A percentile compares a stretch with the other conserved stretches of the same genome.
These are phyloP conservation scores for Orbilia brochopaga DNA, from an alignment of 2,329 filamentous ascomycete species.

Conservation along the genomic window DNA sequence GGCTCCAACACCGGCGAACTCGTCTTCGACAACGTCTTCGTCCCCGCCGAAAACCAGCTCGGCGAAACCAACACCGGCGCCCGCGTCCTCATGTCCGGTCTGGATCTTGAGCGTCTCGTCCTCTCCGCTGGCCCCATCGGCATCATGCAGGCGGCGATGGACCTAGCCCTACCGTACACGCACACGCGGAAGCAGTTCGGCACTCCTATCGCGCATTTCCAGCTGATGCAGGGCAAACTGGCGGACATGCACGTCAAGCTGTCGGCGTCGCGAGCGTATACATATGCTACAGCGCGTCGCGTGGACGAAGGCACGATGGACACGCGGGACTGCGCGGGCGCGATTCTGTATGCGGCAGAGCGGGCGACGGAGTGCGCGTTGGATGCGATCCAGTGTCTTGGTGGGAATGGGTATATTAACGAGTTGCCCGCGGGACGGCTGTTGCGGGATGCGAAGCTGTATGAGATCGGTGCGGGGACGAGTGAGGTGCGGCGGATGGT, in stretches of 20 bases:
- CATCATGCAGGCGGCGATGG: slow-evolving; percentile 89
- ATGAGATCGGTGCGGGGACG: slow-evolving; percentile 96
- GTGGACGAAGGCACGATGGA: slow-evolving; percentile 79
- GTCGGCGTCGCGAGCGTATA: slow-evolving; percentile 82
- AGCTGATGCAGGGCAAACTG: slow-evolving; percentile 88
- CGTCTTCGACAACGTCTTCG: slow-evolving; percentile 87
- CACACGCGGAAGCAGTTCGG: slow-evolving; percentile 91
- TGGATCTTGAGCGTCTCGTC: slow-evolving; percentile 91
- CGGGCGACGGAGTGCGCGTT: slow-evolving; percentile 83
- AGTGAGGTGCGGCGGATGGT: slow-evolving; percentile 94
- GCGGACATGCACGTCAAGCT: slow-evolving; percentile 98
- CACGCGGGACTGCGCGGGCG: slow-evolving; percentile 92
- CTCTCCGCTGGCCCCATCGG: slow-evolving; percentile 88
- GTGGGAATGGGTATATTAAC: slow-evolving; percentile 94
- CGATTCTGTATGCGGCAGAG: slow-evolving; percentile 91
- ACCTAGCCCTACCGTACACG: slow-evolving; percentile 84
- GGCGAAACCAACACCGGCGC: slow-evolving; percentile 82
- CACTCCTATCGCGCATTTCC: slow-evolving; percentile 84
- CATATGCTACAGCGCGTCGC: slow-evolving; percentile 77
- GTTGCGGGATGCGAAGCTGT: slow-evolving; percentile 78
- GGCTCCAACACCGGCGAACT: slow-evolving; percentile 96
- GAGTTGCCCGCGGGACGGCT: slow-evolving; percentile 90
- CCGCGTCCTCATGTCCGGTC: slow-evolving; percentile 90
- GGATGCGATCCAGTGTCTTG: slow-evolving; percentile 89
- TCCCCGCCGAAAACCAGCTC: slow-evolving; percentile 80